These are phyloP conservation scores for Lanmaoa pseudosensibilis DNA, from an alignment of 768 basidiomycete species.

Conservation along the genomic window DNA sequence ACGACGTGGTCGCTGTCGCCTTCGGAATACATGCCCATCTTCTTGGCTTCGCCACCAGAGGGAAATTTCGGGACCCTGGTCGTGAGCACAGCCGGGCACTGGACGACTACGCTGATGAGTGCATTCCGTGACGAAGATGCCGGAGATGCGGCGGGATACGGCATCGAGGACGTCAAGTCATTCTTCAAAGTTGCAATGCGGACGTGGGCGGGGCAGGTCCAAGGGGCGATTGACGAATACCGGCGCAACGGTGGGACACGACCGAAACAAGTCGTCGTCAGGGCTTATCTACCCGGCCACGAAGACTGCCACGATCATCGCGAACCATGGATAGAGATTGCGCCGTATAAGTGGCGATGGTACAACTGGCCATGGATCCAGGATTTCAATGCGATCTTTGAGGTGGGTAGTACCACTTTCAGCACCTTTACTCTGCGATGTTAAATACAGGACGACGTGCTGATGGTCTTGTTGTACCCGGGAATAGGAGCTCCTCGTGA, in stretches of 20 bases:
- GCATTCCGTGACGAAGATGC: conserved; percentile 38
- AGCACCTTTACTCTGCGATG: background rate
- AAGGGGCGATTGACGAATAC: conserved; percentile 42
- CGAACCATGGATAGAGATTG: conserved; percentile 47
- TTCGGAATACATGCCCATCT: conserved; percentile 50
- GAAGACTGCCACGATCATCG: conserved; percentile 57
- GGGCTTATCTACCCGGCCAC: conserved; percentile 65
- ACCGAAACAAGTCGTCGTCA: conserved; percentile 49
- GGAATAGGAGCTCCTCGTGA: conserved; percentile 41
- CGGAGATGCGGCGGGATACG: conserved; percentile 40
- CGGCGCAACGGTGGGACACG: conserved; percentile 26
- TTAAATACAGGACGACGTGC: background rate
- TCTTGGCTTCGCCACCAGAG: conserved; percentile 45
- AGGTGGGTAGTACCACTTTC: conserved; percentile 40
- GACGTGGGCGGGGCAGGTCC: conserved; percentile 54
- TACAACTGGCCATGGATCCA: conserved; percentile 68
- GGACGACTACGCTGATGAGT: conserved; percentile 58
- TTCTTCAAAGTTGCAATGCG: conserved; percentile 61
- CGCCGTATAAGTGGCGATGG: conserved; percentile 47
- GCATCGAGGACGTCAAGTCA: conserved; percentile 52
- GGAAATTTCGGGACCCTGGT: conserved; percentile 61
- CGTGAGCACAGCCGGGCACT: conserved; percentile 66
- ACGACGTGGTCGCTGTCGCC: conserved; percentile 52
- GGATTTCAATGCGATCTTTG: conserved; percentile 56
- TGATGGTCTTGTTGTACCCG: conserved; percentile 2